phyloP scores from a whole-genome alignment of 345 rosid species.

The Hibiscus tridactylites region DNA sequence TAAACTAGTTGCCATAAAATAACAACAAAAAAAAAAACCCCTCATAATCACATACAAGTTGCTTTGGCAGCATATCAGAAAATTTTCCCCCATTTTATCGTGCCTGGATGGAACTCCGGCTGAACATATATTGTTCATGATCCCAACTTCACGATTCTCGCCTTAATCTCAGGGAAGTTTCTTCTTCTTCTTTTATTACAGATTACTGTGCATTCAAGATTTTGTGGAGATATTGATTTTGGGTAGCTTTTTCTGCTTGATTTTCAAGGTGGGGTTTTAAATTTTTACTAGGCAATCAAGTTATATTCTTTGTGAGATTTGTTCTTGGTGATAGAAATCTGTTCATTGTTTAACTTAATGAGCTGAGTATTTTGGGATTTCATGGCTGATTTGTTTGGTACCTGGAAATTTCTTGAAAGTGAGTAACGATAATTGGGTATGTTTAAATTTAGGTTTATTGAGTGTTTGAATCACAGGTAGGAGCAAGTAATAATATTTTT shows the following conservation, averaged over 20 bases:
- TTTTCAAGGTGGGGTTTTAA: constrained; percentile 3
- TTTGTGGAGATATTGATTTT: neutral
- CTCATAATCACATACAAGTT: neutral
- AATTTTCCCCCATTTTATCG: neutral
- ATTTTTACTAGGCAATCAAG: neutral
- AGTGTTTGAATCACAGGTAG: neutral
- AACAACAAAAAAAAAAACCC: neutral
- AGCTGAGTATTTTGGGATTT: neutral
- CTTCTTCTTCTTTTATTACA: neutral
- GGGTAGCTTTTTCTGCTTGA: neutral
- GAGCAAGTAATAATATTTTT: neutral
- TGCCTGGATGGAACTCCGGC: neutral
- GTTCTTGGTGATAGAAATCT: neutral
- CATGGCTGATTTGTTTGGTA: neutral
- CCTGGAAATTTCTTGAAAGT: constrained; percentile 2
- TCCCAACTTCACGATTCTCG: constrained; percentile 10
- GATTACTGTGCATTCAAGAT: neutral
- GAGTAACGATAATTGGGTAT: neutral
- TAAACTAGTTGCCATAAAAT: neutral
- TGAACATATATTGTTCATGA: neutral
- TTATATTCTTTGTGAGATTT: constrained; percentile 1
- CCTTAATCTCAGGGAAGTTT: constrained; percentile 10
- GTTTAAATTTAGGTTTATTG: neutral
- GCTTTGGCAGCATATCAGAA: neutral
- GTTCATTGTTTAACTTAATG: constrained; percentile 10